These are phyloP conservation scores for Biscutella laevigata DNA, from an alignment of 441 rosid species.

Conservation along the genomic window DNA sequence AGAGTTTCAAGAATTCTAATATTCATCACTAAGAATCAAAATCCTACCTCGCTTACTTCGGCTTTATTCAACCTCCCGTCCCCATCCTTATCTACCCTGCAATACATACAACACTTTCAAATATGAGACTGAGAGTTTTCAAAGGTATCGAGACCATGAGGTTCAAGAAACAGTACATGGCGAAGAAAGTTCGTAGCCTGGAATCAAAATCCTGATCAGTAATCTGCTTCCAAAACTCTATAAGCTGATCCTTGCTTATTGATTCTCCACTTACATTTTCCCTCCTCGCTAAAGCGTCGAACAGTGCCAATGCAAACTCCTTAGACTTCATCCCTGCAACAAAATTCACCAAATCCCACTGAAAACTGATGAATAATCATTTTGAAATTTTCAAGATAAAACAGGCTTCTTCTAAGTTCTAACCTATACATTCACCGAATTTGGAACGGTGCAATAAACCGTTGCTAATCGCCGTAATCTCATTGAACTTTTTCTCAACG, in stretches of 20 bases:
- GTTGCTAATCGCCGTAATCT: conserved; percentile 18
- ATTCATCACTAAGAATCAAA: background rate
- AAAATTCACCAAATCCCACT: too few species aligned
- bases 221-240: conserved; percentile 49
- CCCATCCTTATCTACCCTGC: conserved; percentile 52
- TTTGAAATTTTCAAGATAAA: too few species aligned
- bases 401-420: too few species aligned
- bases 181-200: conserved; percentile 52
- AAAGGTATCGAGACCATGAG: background rate
- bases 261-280: conserved; percentile 28
- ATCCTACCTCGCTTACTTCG: conserved; percentile 44
- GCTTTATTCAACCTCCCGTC: conserved; percentile 42
- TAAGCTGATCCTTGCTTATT: conserved; percentile 28
- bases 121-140: background rate
- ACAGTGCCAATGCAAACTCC: conserved; percentile 42
- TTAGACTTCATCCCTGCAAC: conserved; percentile 36
- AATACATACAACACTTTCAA: background rate
- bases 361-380: too few species aligned
- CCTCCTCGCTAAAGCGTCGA: conserved; percentile 35
- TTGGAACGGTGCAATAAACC: conserved; percentile 32
- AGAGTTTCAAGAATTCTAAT: background rate
- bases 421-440: conserved; percentile 51
- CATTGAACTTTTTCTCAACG: conserved; percentile 37
- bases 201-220: conserved; percentile 46
- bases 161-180: conserved; percentile 31